Percentiles rank a stretch among this genome's conserved stretches.
Conservation (phyloP, 441 rosid genomes). For the Corymbia citriodora region DNA sequence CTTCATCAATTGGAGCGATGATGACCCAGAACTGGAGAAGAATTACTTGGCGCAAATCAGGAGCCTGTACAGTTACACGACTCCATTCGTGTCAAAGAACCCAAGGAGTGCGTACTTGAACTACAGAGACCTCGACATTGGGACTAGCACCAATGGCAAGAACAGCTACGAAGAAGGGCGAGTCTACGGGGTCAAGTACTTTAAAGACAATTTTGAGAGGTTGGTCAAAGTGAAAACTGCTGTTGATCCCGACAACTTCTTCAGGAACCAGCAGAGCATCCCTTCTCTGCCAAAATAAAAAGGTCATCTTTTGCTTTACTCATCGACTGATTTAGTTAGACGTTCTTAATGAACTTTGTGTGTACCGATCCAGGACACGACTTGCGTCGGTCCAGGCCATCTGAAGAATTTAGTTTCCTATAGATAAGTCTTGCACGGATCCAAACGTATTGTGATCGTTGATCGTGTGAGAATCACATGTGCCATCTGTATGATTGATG, state of each 20-base stretch:
- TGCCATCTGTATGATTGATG: not conserved
- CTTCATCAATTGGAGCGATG: constrained; percentile 22
- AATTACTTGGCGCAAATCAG: constrained; percentile 15
- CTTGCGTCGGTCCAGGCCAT: not conserved
- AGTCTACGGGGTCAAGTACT: not conserved
- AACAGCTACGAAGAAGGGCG: not conserved
- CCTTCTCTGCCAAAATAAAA: not conserved
- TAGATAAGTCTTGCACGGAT: not conserved
- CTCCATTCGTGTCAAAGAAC: constrained; percentile 24
- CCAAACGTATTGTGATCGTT: not conserved
- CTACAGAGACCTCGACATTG: constrained; percentile 21
- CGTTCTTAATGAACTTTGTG: too few species aligned
- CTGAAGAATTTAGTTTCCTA: not conserved
- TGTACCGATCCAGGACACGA: not conserved
- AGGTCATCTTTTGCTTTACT: not conserved
- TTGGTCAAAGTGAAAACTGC: not conserved
- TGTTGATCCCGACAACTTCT: not conserved
- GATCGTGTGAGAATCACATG: not conserved
- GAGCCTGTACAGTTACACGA: constrained; percentile 18
- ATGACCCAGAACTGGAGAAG: not conserved
- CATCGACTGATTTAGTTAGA: too few species aligned
- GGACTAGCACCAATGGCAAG: not conserved
- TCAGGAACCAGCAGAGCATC: not conserved
- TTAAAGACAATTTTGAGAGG: not conserved
- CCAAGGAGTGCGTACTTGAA: constrained; percentile 34